These are phyloP conservation scores for Verruconis gallopava DNA, from an alignment of 2,329 filamentous ascomycete species.

Conservation along the genomic window DNA sequence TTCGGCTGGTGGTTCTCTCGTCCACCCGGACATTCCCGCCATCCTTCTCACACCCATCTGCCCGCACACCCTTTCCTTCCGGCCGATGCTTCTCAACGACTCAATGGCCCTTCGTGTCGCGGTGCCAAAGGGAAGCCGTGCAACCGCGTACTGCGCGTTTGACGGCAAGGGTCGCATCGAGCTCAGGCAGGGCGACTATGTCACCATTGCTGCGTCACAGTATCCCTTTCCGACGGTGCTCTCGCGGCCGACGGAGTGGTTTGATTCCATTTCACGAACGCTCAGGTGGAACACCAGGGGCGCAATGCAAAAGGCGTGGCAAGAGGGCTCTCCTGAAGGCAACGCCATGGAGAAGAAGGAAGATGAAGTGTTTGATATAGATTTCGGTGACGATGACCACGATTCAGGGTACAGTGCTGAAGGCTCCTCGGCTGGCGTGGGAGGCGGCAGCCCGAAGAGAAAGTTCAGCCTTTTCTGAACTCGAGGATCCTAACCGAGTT, in stretches of 20 bases:
- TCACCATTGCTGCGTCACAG: conserved; percentile 89
- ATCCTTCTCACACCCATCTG: conserved; percentile 96
- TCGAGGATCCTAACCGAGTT: no score
- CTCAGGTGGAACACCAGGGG: conserved; percentile 91
- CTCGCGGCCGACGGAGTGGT: conserved; percentile 84
- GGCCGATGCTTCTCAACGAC: conserved; percentile 94
- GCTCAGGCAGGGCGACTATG: conserved; percentile 82
- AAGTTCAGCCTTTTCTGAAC: conserved; percentile 9
- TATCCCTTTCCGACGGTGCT: conserved; percentile 97
- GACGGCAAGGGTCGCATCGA: conserved; percentile 95
- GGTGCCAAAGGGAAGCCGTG: conserved; percentile 71
- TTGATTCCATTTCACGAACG: conserved; percentile 84
- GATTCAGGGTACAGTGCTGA: conserved; percentile 29
- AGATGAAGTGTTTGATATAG: conserved; percentile 77
- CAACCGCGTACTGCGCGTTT: conserved; percentile 92
- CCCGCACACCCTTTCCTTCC: conserved; percentile 90
- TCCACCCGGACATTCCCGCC: conserved; percentile 92
- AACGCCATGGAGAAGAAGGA: conserved; percentile 23
- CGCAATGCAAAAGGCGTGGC: conserved; percentile 78
- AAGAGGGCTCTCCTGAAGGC: conserved; percentile 20
- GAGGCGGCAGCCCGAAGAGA: conserved; percentile 8
- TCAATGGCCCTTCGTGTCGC: conserved; percentile 83
- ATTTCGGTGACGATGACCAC: conserved; percentile 55
- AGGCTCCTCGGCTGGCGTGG: conserved; percentile 15
- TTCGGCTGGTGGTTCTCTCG: conserved; percentile 85